Percentiles rank a stretch among this genome's conserved stretches.
phyloP scores from a whole-genome alignment of 2,329 filamentous ascomycete genomes.

The Penicillium sp. region DNA sequence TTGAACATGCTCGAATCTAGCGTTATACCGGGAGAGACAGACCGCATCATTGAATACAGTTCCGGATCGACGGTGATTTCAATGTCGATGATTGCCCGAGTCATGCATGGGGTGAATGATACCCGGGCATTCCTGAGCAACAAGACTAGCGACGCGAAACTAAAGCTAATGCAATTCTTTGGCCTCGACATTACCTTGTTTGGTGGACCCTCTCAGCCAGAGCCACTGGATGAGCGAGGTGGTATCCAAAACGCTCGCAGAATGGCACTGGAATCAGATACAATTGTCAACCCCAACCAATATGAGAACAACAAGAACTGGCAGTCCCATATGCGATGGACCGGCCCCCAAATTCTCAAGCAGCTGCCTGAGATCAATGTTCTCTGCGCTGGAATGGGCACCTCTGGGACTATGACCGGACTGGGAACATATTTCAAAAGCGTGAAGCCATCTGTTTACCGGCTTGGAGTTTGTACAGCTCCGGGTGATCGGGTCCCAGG shows the following conservation, averaged over 20 bases:
- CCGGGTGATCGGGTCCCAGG: slow-evolving; percentile 59
- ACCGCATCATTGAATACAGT: slow-evolving; percentile 60
- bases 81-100: slow-evolving; percentile 56
- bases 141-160: slow-evolving; percentile 55
- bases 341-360: slow-evolving; percentile 57
- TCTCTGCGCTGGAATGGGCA: slow-evolving; percentile 59
- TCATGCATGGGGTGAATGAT: slow-evolving; percentile 53
- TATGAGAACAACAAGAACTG: slow-evolving; percentile 53
- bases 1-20: slow-evolving; percentile 52
- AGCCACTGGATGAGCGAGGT: slow-evolving; percentile 54
- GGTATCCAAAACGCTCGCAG: slow-evolving; percentile 52
- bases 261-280: slow-evolving; percentile 44
- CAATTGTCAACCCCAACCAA: slow-evolving; percentile 55
- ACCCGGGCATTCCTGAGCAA: slow-evolving; percentile 58
- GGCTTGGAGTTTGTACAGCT: slow-evolving; percentile 55
- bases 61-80: slow-evolving; percentile 64
- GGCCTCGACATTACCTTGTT: slow-evolving; percentile 59
- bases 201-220: slow-evolving; percentile 59
- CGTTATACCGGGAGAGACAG: slow-evolving; percentile 46
- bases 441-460: slow-evolving; percentile 43
- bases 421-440: slow-evolving; percentile 52
- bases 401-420: slow-evolving; percentile 54
- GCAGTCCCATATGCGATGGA: slow-evolving; percentile 56
- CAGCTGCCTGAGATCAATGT: slow-evolving; percentile 59
- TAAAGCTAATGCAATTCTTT: slow-evolving; percentile 60